phyloP scores from a whole-genome alignment of 2,329 filamentous ascomycete species.

The Fusarium sororula region DNA sequence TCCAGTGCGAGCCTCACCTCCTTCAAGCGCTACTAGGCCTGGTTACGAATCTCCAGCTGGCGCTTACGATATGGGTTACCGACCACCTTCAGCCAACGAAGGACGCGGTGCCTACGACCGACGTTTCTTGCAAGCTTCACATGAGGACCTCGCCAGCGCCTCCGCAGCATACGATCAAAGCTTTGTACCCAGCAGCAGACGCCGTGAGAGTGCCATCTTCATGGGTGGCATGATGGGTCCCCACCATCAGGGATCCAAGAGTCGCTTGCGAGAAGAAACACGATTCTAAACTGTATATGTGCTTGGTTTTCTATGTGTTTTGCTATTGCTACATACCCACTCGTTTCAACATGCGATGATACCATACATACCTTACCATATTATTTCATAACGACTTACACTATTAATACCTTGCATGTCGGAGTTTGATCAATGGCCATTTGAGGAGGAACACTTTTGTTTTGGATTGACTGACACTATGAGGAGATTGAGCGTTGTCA shows the following conservation, averaged over 20 bases:
- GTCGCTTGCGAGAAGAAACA: conserved; percentile 64
- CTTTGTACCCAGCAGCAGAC: conserved; percentile 57
- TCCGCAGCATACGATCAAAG: conserved; percentile 49
- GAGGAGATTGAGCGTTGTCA: neutral
- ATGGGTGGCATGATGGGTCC: conserved; percentile 58
- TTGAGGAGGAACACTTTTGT: conserved; percentile 18
- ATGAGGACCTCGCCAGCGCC: conserved; percentile 37
- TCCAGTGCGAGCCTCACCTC: conserved; percentile 52
- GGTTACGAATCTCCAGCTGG: conserved; percentile 55
- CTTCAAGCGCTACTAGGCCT: conserved; percentile 51
- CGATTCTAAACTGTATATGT: conserved; percentile 51
- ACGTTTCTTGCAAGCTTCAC: conserved; percentile 45
- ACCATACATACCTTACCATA: conserved; percentile 33
- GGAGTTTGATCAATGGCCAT: conserved; percentile 13
- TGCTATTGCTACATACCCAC: conserved; percentile 45
- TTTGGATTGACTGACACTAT: conserved; percentile 1
- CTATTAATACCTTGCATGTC: conserved; percentile 37
- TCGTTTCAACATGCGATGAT: conserved; percentile 45
- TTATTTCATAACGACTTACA: conserved; percentile 37
- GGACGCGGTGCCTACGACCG: conserved; percentile 50
- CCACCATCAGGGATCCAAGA: conserved; percentile 61
- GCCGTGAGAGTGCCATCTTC: conserved; percentile 70
- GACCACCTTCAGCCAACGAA: conserved; percentile 41
- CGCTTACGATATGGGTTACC: conserved; percentile 56
- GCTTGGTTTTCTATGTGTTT: conserved; percentile 37